phyloP scores from a whole-genome alignment of 2,329 filamentous ascomycete species.

The Gremmenia infestans region DNA sequence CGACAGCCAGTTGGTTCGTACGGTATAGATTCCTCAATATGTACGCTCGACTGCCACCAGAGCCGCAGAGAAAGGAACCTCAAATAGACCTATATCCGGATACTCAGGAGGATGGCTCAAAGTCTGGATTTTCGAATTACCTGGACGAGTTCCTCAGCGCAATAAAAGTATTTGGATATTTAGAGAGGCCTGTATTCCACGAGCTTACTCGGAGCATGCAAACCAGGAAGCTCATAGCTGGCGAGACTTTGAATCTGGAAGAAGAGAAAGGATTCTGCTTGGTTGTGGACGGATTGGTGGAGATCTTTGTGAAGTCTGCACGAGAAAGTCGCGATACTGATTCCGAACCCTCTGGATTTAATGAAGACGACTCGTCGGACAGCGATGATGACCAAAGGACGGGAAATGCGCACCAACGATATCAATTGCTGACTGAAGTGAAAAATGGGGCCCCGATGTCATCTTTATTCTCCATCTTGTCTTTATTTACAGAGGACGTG shows the following conservation, averaged over 20 bases:
- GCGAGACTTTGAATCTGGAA: constrained; percentile 89
- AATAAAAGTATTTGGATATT: constrained; percentile 97
- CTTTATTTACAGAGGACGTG: constrained; percentile 93
- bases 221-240: constrained; percentile 90
- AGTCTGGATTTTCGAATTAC: constrained; percentile 91
- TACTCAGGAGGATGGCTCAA: constrained; percentile 81
- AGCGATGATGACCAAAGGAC: constrained; percentile 63
- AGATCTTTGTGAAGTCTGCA: constrained; percentile 96
- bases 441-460: constrained; percentile 99
- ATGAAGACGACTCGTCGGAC: constrained; percentile 47
- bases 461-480: constrained; percentile 94
- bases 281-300: constrained; percentile 91
- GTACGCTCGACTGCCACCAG: constrained; percentile 88
- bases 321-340: constrained; percentile 44
- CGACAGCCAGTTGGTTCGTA: constrained; percentile 88
- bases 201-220: constrained; percentile 98
- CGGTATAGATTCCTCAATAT: constrained; percentile 95
- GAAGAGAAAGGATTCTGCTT: constrained; percentile 98
- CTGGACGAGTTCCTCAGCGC: constrained; percentile 96
- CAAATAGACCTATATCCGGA: constrained; percentile 95
- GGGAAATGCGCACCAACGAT: constrained; percentile 68
- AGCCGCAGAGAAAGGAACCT: constrained; percentile 93
- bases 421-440: constrained; percentile 93
- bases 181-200: constrained; percentile 95
- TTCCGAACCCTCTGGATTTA: constrained; percentile 34